A percentile compares a stretch with the other conserved stretches of the same genome.
These are phyloP conservation scores for Vitis rotundifolia DNA, from an alignment of 164 flowering plant genomes.

Conservation along the genomic window DNA sequence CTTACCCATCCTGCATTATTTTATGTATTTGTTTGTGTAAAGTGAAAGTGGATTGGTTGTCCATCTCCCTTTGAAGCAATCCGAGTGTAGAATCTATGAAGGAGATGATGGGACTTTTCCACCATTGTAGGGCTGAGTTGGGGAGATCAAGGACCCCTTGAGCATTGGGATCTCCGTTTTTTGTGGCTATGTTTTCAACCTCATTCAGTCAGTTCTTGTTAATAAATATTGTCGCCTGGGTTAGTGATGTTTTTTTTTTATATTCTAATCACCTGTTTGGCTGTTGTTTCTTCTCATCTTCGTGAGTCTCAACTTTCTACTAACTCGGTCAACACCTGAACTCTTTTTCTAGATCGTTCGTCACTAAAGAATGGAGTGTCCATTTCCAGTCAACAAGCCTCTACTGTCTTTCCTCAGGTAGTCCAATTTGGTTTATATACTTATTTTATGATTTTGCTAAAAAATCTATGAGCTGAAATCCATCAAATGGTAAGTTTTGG, in stretches of 20 bases:
- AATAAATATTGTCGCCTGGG: too few relatives aligned
- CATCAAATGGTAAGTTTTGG: constrained; percentile 17
- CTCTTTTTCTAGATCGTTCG: not conserved
- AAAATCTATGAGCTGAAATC: constrained; percentile 6
- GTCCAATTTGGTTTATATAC: not conserved
- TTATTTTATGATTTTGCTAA: not conserved
- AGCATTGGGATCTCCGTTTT: not conserved
- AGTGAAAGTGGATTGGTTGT: too few relatives aligned
- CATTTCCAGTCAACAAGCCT: not conserved
- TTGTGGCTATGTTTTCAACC: not conserved
- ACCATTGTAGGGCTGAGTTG: not conserved
- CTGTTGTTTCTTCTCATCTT: not conserved
- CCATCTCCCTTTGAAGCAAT: not conserved
- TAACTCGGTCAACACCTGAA: not conserved
- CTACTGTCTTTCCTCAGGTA: too few relatives aligned
- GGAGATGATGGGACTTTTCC: not conserved
- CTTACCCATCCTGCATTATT: too few relatives aligned
- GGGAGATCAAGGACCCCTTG: constrained; percentile 1
- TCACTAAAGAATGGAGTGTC: not conserved
- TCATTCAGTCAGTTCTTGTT: too few relatives aligned
- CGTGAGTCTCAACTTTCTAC: not conserved
- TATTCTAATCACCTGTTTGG: not conserved
- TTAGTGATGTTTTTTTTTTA: not conserved
- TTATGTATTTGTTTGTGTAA: too few relatives aligned
- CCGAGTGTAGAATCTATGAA: not conserved